Evolutionary conservation across 2,329 filamentous ascomycete genomes (phyloP), one percentile per base, ranked within the genome.

Genomic region (Rugonectria rugulosa): DNA sequence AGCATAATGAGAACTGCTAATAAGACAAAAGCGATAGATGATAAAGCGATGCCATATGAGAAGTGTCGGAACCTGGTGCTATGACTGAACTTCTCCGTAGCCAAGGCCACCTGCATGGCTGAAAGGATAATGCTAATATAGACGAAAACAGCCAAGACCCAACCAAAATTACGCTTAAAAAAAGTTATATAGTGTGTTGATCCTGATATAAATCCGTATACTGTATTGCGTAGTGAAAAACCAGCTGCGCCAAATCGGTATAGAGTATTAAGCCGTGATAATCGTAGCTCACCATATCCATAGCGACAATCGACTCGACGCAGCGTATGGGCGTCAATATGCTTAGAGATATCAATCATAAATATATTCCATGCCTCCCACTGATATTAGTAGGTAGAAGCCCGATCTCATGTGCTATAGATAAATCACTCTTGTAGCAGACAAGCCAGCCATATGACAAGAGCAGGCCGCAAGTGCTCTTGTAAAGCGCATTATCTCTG

Each of bases 201-300:
- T 6, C 21, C n/a, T 2, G 49, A 24, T 43, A 53, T 57, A 32
- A 49, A 57, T 8, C 49, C 49, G 11, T 43, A 26, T 2, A 53
- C 24, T 6, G 24, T 12, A 15, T 43, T 26, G 2, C 24, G n/a
- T 15, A 48, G 24, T 3, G 44, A 54, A 20, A 54, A 54, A 8
- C 24, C 36, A 3, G 37, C 2, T 15, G 1, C 3, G 3, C 52
- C 40, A 4, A 58, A 27, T 3, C 55, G 55, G 9, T 58, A 51
- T 1, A 60, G 20, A 8, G 42, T 56, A 14, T 58, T 43, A 7
- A 62, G 53, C 17, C 60, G 51, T 5, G 57, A 53, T 4, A 62
- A 29, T 1, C 57, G 56, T 8, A 61, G 32, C 19, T 61, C 59
- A 6, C 59, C 53, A 20, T 59, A 61, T 15, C 20, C 3, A 15